A percentile compares a stretch with the other conserved stretches of the same genome.
These are phyloP conservation scores for Penicillium sp. DNA, from an alignment of 2,329 filamentous ascomycete genomes.

Conservation along the genomic window DNA sequence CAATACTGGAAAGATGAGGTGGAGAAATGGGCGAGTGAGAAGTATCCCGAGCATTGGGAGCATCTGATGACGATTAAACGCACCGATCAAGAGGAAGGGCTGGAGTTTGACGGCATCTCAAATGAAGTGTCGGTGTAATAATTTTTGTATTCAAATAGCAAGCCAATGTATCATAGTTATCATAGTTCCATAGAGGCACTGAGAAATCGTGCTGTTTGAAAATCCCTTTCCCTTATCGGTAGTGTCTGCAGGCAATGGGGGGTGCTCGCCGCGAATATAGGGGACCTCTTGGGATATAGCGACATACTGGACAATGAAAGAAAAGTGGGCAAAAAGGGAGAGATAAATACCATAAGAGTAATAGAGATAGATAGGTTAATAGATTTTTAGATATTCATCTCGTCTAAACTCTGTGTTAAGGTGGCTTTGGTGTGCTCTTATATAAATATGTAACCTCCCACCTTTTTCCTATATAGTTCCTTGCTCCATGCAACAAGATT, in stretches of 20 bases:
- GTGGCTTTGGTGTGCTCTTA: neutral
- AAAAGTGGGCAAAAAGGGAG: neutral
- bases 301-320: neutral
- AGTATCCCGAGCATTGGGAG: slow-evolving; percentile 69
- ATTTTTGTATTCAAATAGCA: neutral
- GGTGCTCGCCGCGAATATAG: neutral
- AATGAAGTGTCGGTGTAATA: slow-evolving; percentile 28
- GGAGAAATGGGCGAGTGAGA: slow-evolving; percentile 69
- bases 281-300: neutral
- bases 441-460: neutral
- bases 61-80: slow-evolving; percentile 55
- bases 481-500: too few relatives aligned
- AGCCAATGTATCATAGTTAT: neutral
- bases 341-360: neutral
- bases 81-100: slow-evolving; percentile 36
- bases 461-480: too few relatives aligned
- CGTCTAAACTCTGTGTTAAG: too few relatives aligned
- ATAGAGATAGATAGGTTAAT: neutral
- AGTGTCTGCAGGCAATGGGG: neutral
- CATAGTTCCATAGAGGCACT: neutral
- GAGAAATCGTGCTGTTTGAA: too few relatives aligned
- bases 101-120: slow-evolving; percentile 32
- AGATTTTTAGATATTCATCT: neutral
- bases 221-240: neutral
- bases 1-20: slow-evolving; percentile 67